Conservation (phyloP, 768 basidiomycete genomes). For the Tricholomella constricta region DNA sequence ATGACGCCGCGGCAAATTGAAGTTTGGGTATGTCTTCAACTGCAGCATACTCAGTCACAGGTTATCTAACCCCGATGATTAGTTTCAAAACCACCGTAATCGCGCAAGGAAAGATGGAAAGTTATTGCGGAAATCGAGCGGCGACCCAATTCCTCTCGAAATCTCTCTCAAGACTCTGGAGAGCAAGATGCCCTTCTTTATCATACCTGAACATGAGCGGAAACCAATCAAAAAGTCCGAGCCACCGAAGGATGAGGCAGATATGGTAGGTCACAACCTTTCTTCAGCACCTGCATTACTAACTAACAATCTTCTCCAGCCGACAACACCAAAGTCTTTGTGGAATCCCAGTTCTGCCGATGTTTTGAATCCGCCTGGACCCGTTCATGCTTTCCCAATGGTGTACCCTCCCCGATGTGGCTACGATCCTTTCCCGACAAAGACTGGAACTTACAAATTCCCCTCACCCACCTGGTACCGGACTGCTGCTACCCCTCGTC, state of each 20-base stretch:
- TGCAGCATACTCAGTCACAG: no score
- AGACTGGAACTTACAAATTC: slow-evolving; percentile 19
- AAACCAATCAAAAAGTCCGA: slow-evolving; percentile 12
- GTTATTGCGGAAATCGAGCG: slow-evolving; percentile 16
- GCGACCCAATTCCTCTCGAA: slow-evolving; percentile 21
- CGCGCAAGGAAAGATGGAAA: slow-evolving; percentile 36
- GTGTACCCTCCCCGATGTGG: slow-evolving; percentile 10
- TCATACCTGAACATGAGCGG: slow-evolving; percentile 20
- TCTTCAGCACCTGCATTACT: not conserved
- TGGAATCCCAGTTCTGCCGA: not conserved
- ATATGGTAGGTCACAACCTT: not conserved
- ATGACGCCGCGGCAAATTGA: slow-evolving; percentile 53
- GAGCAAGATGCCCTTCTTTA: slow-evolving; percentile 25
- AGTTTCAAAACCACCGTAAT: slow-evolving; percentile 60
- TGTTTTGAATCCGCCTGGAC: not conserved
- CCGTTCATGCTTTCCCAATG: slow-evolving; percentile 29
- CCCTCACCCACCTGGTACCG: slow-evolving; percentile 34
- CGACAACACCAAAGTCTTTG: not conserved
- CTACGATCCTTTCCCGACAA: slow-evolving; percentile 14
- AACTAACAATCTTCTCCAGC: not conserved
- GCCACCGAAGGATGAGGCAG: slow-evolving; percentile 1
- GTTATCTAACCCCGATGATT: no score
- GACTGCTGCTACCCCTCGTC: slow-evolving; percentile 13
- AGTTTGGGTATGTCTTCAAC: slow-evolving; percentile 47
- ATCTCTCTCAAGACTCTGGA: slow-evolving; percentile 24